Base-by-base conservation (phyloP, 805 yeast species). In the Zygosaccharomyces bailii region DNA sequence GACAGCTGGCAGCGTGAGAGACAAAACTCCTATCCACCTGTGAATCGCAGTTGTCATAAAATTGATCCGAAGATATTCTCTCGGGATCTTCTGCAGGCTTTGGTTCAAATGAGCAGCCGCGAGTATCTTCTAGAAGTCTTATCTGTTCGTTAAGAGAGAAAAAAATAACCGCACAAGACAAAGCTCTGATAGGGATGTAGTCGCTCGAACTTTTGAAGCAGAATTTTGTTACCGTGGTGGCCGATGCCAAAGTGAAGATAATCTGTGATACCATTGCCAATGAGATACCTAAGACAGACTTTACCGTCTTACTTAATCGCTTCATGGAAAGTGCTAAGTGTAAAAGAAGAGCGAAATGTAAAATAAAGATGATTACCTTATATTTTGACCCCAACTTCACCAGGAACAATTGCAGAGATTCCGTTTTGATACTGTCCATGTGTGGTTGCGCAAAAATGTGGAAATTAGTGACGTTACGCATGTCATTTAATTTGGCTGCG, bases 1-100 rank as follows among this genome's bases (percentile, higher is more conserved):
- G 52, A 8, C 47, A 45, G 4, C 9, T 17, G 7, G 49, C 46
- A 2, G 46, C 21, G 25, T 43, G 11, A 8, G 46, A 65, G 1
- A 77, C 59, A 34, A 67, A 56, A 45, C 75, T 79, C 10, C 68
- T 72, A 5, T 75, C 69, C 1, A 70, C 63, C 17, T 61, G 56
- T 1, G 74, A 1, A 10, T 36, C 17, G 17, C 8, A 6, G n/a
- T 5, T 10, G 19, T 29, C 35, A 9, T 16, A 33, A 24, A 13
- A 19, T 13, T 25, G 40, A 2, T 9, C 14, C 8, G 9, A 10
- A 4, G 21, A 21, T 5, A 14, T n/a, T 10, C 30, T 27, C 9
- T 35, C 34, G 5, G 35, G 16, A 24, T 34, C 7, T 4, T 29
- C 45, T 8, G 23, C n/a, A n/a, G 34, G 6, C 14, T 43, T 37